These are phyloP conservation scores for Boletus edulis DNA, from an alignment of 768 basidiomycete genomes.

Conservation along the genomic window DNA sequence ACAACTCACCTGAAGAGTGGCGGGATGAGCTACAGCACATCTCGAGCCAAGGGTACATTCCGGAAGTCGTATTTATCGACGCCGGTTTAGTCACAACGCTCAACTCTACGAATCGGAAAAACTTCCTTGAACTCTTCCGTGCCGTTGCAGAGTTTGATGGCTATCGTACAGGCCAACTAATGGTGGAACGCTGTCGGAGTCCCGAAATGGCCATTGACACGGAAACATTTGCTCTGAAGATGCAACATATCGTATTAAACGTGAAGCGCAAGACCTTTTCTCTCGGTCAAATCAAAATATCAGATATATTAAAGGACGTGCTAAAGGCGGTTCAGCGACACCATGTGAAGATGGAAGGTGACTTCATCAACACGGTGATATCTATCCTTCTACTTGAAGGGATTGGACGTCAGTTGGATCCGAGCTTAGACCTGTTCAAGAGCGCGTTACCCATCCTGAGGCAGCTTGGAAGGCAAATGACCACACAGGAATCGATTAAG, in stretches of 20 bases:
- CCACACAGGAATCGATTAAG: conserved; percentile 61
- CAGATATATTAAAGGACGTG: conserved; percentile 89
- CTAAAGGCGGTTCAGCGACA: conserved; percentile 82
- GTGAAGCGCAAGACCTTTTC: conserved; percentile 98
- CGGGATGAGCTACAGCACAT: conserved; percentile 61
- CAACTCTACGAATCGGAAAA: conserved; percentile 74
- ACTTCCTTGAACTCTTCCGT: conserved; percentile 96
- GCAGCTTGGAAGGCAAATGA: conserved; percentile 90
- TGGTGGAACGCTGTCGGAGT: conserved; percentile 91
- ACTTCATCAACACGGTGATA: conserved; percentile 98
- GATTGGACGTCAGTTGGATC: conserved; percentile 92
- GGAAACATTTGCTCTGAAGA: conserved; percentile 95
- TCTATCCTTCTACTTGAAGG: conserved; percentile 92
- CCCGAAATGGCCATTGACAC: conserved; percentile 89
- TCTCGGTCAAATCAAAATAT: conserved; percentile 94
- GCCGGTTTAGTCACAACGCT: conserved; percentile 93
- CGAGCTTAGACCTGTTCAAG: conserved; percentile 90
- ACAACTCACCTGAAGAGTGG: conserved; percentile 65
- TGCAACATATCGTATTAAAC: conserved; percentile 91
- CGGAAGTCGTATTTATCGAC: conserved; percentile 95
- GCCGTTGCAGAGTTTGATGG: conserved; percentile 97
- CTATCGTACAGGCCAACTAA: conserved; percentile 90
- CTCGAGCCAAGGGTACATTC: conserved; percentile 72
- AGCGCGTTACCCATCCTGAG: conserved; percentile 92
- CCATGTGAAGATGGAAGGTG: conserved; percentile 98